Evolutionary conservation across 2,329 filamentous ascomycete genomes (phyloP).

Genomic region (Purpureocillium lavendulum): DNA sequence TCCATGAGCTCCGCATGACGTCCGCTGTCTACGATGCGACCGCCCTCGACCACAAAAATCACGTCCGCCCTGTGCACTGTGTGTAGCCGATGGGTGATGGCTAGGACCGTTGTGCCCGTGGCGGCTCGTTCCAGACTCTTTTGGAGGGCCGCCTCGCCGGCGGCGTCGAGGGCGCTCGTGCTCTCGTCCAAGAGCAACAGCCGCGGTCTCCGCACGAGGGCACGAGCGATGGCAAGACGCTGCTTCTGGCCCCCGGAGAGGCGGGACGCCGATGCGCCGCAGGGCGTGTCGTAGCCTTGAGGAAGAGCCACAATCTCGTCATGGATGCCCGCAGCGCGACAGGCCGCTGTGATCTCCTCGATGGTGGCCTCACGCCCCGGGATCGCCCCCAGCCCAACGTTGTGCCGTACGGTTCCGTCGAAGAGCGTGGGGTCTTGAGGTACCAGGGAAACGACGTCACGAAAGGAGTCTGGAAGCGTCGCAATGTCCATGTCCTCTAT

Average conservation of each 20-base stretch:
- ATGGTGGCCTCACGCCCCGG: constrained; percentile 37
- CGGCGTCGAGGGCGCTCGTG: constrained; percentile 60
- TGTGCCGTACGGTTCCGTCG: constrained; percentile 39
- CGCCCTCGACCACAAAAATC: constrained; percentile 48
- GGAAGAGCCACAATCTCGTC: constrained; percentile 41
- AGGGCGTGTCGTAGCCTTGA: constrained; percentile 46
- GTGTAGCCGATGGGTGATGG: constrained; percentile 49
- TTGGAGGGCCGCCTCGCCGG: constrained; percentile 55
- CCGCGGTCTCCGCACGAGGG: constrained; percentile 53
- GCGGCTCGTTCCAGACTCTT: constrained; percentile 53
- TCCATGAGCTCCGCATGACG: constrained; percentile 45
- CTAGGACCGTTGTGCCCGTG: constrained; percentile 45
- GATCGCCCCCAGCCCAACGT: constrained; percentile 38
- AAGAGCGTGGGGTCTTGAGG: constrained; percentile 43
- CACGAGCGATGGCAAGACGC: constrained; percentile 60
- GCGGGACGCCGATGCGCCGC: constrained; percentile 54
- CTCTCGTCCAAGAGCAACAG: constrained; percentile 69
- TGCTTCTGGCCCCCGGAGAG: constrained; percentile 66
- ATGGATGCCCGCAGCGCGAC: constrained; percentile 57
- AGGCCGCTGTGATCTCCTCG: constrained; percentile 54
- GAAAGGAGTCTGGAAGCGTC: constrained; percentile 19
- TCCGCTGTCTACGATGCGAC: constrained; percentile 40
- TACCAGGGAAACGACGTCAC: constrained; percentile 38
- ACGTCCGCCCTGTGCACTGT: constrained; percentile 48
- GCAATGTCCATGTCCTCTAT: constrained; percentile 38